phyloP scores from a whole-genome alignment of 805 yeast genomes.

The Maudiozyma saulgeensis region DNA sequence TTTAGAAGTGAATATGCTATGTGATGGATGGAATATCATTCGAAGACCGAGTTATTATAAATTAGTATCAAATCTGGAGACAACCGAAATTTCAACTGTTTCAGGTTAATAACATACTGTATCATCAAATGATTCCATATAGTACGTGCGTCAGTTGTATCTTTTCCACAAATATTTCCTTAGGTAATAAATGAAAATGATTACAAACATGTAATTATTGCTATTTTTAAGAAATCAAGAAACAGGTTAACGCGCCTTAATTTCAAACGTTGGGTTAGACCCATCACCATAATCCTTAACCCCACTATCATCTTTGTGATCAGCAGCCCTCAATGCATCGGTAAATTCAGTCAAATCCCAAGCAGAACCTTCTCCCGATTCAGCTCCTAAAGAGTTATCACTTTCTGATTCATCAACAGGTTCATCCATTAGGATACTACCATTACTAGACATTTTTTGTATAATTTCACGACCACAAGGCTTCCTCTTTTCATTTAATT shows the following conservation, averaged over 20 bases:
- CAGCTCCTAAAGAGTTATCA: conserved; percentile 6
- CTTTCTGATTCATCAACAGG: conserved; percentile 29
- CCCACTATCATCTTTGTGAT: conserved; percentile 30
- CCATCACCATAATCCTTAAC: conserved; percentile 75
- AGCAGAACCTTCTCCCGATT: conserved; percentile 29
- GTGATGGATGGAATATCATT: too few relatives aligned
- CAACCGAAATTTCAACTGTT: too few relatives aligned
- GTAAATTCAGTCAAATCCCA: conserved; percentile 38
- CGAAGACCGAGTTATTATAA: too few relatives aligned
- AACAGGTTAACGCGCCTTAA: conserved; percentile 1
- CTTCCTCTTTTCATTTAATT: conserved; percentile 36
- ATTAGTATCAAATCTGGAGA: too few relatives aligned
- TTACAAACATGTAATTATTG: too few relatives aligned
- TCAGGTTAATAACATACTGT: too few relatives aligned
- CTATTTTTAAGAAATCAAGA: background rate
- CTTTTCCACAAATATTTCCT: too few relatives aligned
- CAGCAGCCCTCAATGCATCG: conserved; percentile 30
- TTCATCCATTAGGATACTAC: conserved; percentile 42
- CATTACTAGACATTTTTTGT: conserved; percentile 49
- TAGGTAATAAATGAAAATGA: too few relatives aligned
- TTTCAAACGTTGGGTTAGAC: conserved; percentile 30
- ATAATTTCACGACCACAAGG: conserved; percentile 64
- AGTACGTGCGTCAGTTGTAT: too few relatives aligned
- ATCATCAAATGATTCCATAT: too few relatives aligned
- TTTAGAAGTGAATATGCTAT: too few relatives aligned